Base-by-base conservation (phyloP, 2,329 filamentous ascomycete genomes). In the Metarhizium sp. region DNA sequence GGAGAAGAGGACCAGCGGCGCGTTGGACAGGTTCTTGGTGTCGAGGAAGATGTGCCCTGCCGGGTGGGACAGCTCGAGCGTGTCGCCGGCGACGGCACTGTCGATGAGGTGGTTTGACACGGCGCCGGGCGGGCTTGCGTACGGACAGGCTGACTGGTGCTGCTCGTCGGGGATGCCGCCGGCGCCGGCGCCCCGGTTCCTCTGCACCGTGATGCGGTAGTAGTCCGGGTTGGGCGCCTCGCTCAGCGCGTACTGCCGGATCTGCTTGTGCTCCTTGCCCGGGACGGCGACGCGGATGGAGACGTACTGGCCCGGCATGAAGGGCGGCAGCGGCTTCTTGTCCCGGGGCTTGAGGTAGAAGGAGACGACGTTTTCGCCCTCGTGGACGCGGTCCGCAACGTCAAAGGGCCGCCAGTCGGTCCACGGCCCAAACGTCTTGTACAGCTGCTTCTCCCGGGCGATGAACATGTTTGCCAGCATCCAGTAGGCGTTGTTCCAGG, bases 391-490 rank as follows among this genome's bases (percentile, higher is more conserved):
- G 55, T 79, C 72, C 50, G 75, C 74, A 57, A 91, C 81, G 52
- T 73, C 78, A 71, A 91, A 89, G 29, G 82, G 76, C 30, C 84
- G 78, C 83, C 85, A 90, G 51, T 79, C 76, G 16, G 74, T 76
- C 87, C 87, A 90, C 40, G 72, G 71, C n/a, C 77, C 73, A 52
- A 81, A 81, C 36, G 78, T 72, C 40, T 76, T 71, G 70, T 88
- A 89, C 50, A 90, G 71, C 57, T 81, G 74, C 4, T 73, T 73
- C 66, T 90, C 87, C 52, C 82, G 78, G 20, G 74, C 77, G 61
- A 88, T 89, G 72, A 90, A 80, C 72, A 90, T 80, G 67, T 85
- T 78, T 30, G 87, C 87, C 29, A 91, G 79, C 62, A 89, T 77
- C 78, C 80, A 84, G 71, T 90, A 91, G 1, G 87, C 87, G 52